Percentiles rank a stretch among this genome's conserved stretches.
Evolutionary conservation across 169 alveolate species (phyloP).

Genomic region (Cyclospora cayetanensis): DNA sequence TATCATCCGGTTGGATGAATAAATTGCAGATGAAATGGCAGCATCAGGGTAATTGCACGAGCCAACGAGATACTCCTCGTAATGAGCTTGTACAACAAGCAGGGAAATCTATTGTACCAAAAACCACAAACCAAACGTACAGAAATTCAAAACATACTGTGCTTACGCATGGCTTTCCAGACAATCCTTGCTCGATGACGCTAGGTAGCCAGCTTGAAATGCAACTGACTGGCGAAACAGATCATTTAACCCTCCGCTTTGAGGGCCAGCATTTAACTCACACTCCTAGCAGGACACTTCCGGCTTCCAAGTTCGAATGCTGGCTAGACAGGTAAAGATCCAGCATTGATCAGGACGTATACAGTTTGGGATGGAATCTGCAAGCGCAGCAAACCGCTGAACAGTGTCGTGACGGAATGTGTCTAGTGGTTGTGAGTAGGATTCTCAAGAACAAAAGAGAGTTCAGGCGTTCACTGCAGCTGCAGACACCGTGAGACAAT

Average conservation of each 20-base stretch:
- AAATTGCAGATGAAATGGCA: not conserved
- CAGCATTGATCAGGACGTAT: not conserved
- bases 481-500: conserved; percentile 65
- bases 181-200: too few relatives aligned
- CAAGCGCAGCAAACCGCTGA: too few relatives aligned
- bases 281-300: conserved; percentile 47
- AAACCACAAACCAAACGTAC: too few relatives aligned
- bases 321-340: conserved; percentile 66
- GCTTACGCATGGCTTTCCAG: too few relatives aligned
- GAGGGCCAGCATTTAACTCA: conserved; percentile 52
- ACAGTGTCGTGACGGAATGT: too few relatives aligned
- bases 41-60: not conserved
- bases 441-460: conserved; percentile 51
- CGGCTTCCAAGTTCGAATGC: conserved; percentile 44
- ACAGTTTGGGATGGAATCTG: too few relatives aligned
- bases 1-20: not conserved
- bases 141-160: too few relatives aligned
- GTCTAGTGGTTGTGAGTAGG: not conserved
- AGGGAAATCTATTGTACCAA: too few relatives aligned
- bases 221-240: too few relatives aligned
- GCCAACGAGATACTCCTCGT: too few relatives aligned
- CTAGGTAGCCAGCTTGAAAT: too few relatives aligned
- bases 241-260: conserved; percentile 22
- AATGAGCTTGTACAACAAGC: too few relatives aligned
- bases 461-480: not conserved